Conservation (phyloP, 2,329 filamentous ascomycete species). For the Orbilia blumenaviensis region DNA sequence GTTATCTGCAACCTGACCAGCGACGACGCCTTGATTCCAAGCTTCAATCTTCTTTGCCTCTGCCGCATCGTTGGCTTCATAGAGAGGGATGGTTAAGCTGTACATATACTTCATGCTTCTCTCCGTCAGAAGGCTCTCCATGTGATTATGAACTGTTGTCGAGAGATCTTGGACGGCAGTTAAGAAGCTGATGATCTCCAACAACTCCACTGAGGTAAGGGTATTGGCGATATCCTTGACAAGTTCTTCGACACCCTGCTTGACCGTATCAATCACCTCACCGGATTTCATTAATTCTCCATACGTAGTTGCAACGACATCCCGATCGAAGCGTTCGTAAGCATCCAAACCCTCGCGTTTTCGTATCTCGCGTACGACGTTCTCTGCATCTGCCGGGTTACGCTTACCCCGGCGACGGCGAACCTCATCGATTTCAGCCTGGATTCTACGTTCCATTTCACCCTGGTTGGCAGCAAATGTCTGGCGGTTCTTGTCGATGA, state of each 20-base stretch:
- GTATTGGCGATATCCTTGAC: conserved; percentile 25
- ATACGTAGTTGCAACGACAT: conserved; percentile 41
- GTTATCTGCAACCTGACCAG: conserved; percentile 43
- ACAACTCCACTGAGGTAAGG: conserved; percentile 19
- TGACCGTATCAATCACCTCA: conserved; percentile 44
- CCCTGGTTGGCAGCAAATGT: conserved; percentile 27
- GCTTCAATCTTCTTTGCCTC: conserved; percentile 53
- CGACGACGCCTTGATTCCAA: conserved; percentile 47
- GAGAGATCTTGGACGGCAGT: conserved; percentile 47
- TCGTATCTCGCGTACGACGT: conserved; percentile 45
- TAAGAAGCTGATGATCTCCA: conserved; percentile 46
- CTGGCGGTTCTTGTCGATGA: conserved; percentile 45
- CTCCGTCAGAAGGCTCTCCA: conserved; percentile 49
- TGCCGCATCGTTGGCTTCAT: conserved; percentile 45
- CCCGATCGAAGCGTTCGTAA: conserved; percentile 49
- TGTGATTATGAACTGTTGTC: conserved; percentile 46
- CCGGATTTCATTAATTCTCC: conserved; percentile 47
- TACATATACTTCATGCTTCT: conserved; percentile 53
- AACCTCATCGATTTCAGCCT: conserved; percentile 45
- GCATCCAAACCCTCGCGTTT: conserved; percentile 43
- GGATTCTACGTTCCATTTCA: conserved; percentile 37
- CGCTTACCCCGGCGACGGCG: conserved; percentile 48
- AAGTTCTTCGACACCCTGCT: conserved; percentile 47
- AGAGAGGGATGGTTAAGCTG: conserved; percentile 44
- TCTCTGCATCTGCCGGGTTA: conserved; percentile 43